Base-by-base conservation (phyloP, 768 basidiomycete species). In the Termitomyces sp. region DNA sequence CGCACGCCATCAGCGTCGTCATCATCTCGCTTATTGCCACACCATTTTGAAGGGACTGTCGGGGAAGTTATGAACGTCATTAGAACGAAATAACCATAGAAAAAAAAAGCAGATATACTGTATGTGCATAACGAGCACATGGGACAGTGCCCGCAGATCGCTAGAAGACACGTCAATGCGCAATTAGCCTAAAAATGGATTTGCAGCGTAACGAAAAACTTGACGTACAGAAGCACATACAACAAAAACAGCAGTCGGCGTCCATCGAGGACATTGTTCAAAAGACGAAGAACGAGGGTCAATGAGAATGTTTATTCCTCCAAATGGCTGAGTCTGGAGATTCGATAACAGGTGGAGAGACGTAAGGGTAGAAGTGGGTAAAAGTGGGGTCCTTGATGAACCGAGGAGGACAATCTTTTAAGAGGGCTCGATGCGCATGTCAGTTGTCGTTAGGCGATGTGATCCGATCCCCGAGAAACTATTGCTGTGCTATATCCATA, bases 11-110 rank as follows among this genome's bases (percentile, higher is more conserved):
- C 36, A 5, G 28, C 24, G 12, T 28, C 33, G 18, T 65, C 54
- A 24, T 46, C 35, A 33, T 54, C 35, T 39, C 8, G 28, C 24
- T 48, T 57, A 39, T 59, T 60, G n/a, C 57, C 50, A 39, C 61
- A 65, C 64, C 64, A 65, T n/a, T 57, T 62, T 3, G 64, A 62
- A n/a, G 64, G 64, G 18, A 65, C 64, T 65, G 24, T 13, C 39
- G 11, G 9, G 13, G 1, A 50, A 15, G 32, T 55, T 16, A 13
- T 7, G 13, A n/a, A 38, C 32, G 15, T 32, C 15, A 42, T 35
- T 40, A 22, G 20, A 24, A 32, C 18, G 18, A 20, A 24, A 20
- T 15, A 28, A 36, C 1, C 38, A 35, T 8, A 5, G 32, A 44
- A 13, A 46, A 24, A 33, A n/a, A 32, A 36, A 42, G 45, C 6